These are phyloP conservation scores for Colletotrichum falcatum DNA, from an alignment of 2,329 filamentous ascomycete species.

Conservation along the genomic window DNA sequence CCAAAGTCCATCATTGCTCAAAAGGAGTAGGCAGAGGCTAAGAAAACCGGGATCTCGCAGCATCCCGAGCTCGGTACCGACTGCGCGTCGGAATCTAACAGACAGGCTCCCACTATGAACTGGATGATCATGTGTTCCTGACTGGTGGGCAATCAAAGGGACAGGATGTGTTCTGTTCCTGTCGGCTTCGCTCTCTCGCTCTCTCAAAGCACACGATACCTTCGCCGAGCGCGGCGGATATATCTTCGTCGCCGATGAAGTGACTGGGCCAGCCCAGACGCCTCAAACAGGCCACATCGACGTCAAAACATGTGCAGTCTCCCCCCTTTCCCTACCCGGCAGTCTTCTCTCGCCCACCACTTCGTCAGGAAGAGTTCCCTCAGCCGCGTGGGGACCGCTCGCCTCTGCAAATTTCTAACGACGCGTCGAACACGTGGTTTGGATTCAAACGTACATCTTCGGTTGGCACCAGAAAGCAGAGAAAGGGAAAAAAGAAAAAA, in stretches of 20 bases:
- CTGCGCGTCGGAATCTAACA: neutral
- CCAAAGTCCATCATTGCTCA: neutral
- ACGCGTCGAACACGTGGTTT: neutral
- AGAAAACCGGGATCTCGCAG: neutral
- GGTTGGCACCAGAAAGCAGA: neutral
- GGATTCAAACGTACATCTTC: neutral
- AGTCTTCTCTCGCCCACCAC: neutral
- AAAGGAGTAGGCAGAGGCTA: neutral
- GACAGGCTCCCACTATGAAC: neutral
- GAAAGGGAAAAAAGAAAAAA: neutral
- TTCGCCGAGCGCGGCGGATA: neutral
- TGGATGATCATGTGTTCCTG: neutral
- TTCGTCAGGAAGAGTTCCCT: neutral
- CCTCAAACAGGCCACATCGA: too few species aligned
- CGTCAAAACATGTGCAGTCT: too few species aligned
- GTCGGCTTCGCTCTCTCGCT: neutral
- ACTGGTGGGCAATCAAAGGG: neutral
- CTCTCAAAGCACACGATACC: neutral
- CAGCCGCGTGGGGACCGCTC: neutral
- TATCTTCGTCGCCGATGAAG: neutral
- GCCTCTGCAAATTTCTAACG: neutral
- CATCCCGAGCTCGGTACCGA: neutral
- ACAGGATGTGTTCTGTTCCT: neutral
- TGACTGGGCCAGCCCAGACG: neutral
- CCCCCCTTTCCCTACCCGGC: too few species aligned